Conservation (phyloP, 1,284 basidiomycete species). For the Moesziomyces aphidis region DNA sequence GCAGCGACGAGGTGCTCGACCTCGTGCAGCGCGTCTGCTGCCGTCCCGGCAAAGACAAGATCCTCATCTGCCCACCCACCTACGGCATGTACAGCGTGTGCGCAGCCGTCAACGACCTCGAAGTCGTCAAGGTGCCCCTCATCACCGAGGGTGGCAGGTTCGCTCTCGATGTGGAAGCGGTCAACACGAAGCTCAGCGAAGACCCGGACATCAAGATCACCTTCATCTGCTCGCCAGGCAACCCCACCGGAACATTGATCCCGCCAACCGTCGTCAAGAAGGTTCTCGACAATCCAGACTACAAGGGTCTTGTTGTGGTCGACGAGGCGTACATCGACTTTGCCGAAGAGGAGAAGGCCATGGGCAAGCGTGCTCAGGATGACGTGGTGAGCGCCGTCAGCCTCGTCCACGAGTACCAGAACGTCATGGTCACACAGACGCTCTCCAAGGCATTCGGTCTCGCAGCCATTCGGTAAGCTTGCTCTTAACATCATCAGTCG, state of each 20-base stretch:
- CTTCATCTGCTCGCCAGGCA: conserved; percentile 96
- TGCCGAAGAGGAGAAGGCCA: conserved; percentile 64
- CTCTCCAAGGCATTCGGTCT: conserved; percentile 96
- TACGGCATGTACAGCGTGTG: conserved; percentile 98
- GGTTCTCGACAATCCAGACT: conserved; percentile 83
- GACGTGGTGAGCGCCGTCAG: conserved; percentile 74
- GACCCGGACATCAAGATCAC: conserved; percentile 80
- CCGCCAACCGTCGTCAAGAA: conserved; percentile 77
- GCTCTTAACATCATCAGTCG: neutral
- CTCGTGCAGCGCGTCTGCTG: conserved; percentile 91
- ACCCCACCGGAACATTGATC: conserved; percentile 92
- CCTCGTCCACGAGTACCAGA: conserved; percentile 84
- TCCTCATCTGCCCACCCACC: conserved; percentile 79
- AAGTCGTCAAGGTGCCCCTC: conserved; percentile 82
- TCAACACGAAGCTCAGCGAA: conserved; percentile 43
- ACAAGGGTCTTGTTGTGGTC: conserved; percentile 90
- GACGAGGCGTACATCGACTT: conserved; percentile 99
- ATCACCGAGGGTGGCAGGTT: conserved; percentile 82
- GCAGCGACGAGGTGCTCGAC: conserved; percentile 97
- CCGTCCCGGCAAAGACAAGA: conserved; percentile 81
- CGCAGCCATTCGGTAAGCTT: conserved; percentile 80
- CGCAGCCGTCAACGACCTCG: conserved; percentile 94
- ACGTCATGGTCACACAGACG: conserved; percentile 93
- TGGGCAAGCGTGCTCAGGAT: conserved; percentile 42
- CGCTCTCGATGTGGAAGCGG: conserved; percentile 72